Percentiles rank a stretch among this genome's conserved stretches.
phyloP scores from a whole-genome alignment of 1,139 yeast species.

The Candida sojae region DNA sequence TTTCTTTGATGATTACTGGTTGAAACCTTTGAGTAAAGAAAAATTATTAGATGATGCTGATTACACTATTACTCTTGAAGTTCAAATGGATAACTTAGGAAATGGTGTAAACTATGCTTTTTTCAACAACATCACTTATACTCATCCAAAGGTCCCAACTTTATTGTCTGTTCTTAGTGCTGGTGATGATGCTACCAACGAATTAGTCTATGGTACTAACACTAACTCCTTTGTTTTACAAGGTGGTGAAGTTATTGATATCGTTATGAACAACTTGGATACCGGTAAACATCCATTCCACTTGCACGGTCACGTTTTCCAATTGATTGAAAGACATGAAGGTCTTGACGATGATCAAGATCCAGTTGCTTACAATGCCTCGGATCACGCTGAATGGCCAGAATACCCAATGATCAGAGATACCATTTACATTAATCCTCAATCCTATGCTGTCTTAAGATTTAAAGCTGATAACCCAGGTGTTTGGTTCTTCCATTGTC shows the following conservation, averaged over 20 bases:
- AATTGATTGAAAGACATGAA: slow-evolving; percentile 63
- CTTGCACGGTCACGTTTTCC: slow-evolving; percentile 84
- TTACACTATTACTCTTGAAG: slow-evolving; percentile 56
- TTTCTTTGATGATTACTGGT: slow-evolving; percentile 57
- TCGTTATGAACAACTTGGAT: slow-evolving; percentile 72
- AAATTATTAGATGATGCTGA: slow-evolving; percentile 58
- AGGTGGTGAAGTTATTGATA: slow-evolving; percentile 64
- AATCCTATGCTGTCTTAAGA: slow-evolving; percentile 66
- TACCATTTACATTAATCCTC: slow-evolving; percentile 62
- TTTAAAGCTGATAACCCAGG: slow-evolving; percentile 85
- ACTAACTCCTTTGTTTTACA: slow-evolving; percentile 63
- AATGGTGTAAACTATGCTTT: slow-evolving; percentile 77
- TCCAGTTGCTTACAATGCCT: slow-evolving; percentile 51
- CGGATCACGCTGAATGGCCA: slow-evolving; percentile 57
- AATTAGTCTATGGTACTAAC: slow-evolving; percentile 65
- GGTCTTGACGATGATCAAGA: slow-evolving; percentile 51
- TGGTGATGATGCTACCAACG: slow-evolving; percentile 46
- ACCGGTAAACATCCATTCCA: slow-evolving; percentile 95
- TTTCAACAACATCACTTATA: slow-evolving; percentile 66
- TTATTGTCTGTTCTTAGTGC: slow-evolving; percentile 57
- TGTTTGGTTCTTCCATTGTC: slow-evolving; percentile 94
- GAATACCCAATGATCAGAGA: slow-evolving; percentile 66
- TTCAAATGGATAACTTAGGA: slow-evolving; percentile 67
- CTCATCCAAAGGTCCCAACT: slow-evolving; percentile 67
- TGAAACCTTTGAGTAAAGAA: slow-evolving; percentile 47